phyloP scores from a whole-genome alignment of 257 asterid genomes.

The Ophiorrhiza pumila region DNA sequence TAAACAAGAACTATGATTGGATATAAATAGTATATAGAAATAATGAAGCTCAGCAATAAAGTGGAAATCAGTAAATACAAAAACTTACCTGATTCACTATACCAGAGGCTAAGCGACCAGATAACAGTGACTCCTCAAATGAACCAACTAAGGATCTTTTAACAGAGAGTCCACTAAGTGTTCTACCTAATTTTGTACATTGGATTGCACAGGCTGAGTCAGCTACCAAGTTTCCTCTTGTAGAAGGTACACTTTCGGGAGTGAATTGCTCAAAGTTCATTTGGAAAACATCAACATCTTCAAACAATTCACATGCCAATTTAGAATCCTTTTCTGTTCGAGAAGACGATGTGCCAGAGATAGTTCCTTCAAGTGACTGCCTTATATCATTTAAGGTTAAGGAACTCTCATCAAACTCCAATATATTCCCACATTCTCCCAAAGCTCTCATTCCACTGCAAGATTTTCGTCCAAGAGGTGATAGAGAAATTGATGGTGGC shows the following conservation, averaged over 20 bases:
- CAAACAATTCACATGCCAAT: constrained; percentile 27
- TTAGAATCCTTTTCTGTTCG: constrained; percentile 28
- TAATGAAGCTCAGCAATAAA: constrained; percentile 1
- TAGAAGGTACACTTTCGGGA: constrained; percentile 42
- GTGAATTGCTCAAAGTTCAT: constrained; percentile 49
- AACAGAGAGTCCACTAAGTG: constrained; percentile 63
- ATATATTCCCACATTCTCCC: constrained; percentile 26
- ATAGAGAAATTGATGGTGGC: constrained; percentile 52
- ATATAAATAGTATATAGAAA: neutral
- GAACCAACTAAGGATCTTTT: constrained; percentile 89
- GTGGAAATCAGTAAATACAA: neutral
- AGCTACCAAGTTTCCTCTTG: constrained; percentile 28
- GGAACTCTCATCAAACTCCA: constrained; percentile 42
- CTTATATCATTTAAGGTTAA: constrained; percentile 63
- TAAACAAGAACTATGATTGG: neutral
- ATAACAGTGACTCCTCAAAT: constrained; percentile 85
- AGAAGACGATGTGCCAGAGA: constrained; percentile 37
- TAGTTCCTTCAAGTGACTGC: constrained; percentile 62
- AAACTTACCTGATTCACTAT: constrained; percentile 53
- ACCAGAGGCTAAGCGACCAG: constrained; percentile 87
- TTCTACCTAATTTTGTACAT: constrained; percentile 49
- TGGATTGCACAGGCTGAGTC: constrained; percentile 35
- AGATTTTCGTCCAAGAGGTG: constrained; percentile 85
- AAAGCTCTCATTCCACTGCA: constrained; percentile 37
- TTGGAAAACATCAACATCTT: constrained; percentile 43